Base-by-base conservation (phyloP, 208 protist genomes). In the Phytomonas serpens region DNA sequence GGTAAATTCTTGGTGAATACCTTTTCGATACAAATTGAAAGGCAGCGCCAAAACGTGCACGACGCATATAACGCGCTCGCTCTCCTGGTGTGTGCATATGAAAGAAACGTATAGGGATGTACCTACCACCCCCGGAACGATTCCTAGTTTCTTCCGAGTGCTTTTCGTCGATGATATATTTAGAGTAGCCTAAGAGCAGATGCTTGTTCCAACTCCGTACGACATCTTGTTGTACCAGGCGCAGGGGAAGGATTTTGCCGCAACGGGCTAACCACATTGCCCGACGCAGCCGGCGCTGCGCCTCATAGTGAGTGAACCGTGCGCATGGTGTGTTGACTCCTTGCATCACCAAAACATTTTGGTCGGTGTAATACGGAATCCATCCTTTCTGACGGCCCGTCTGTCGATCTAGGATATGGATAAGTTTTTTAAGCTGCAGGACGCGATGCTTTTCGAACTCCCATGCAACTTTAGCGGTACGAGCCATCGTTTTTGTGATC, bases 341-440 rank as follows among this genome's bases (percentile, higher is more conserved):
- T 19, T 38, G 62, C 62, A 33, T 38, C 16, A 66, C 62, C 19
- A 95, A 72, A 14, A 93, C 77, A 38, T 88, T 87, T 14, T 84
- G 71, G 64, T 91, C 85, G 7, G 72, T 74, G 80, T 92, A 95
- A 64, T 84, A 85, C 0, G 86, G 90, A 27, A 96, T 72, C 84
- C 84, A 96, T 4, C 85, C 86, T 30, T 71, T 70, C 64, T 82
- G 79, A 37, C 88, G 86, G 13, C 85, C 79, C 3, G 81, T 79
- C 5, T 72, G 75, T 30, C 88, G 88, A 74, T 96, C 90, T 31
- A 93, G 72, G 4, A 93, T 30, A 69, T 85, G 68, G 32, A 96
- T 86, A 2, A 96, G 76, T 77, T 93, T 93, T 33, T 84, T 68
- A 6, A 96, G 64, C 42, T 93, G 82, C 4, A 96, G 66, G 6